Evolutionary conservation across 805 yeast genomes (phyloP).

Genomic region (Candida sonorensis): DNA sequence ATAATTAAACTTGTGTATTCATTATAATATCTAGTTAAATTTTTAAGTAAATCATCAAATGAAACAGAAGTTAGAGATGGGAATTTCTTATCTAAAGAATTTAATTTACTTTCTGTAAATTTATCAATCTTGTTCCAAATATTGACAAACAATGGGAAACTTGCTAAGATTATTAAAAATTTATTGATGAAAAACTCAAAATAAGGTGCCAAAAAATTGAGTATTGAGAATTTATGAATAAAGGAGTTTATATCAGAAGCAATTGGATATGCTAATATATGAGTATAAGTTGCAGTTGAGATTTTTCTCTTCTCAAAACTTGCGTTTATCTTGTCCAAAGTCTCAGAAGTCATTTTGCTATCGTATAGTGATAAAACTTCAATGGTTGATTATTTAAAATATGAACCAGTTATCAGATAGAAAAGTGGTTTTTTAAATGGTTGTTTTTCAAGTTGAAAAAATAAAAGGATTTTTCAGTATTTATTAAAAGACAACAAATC

Average conservation of each 20-base stretch:
- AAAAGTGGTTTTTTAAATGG: too few species aligned
- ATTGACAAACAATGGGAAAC: constrained; percentile 13
- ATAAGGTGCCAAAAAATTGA: constrained; percentile 13
- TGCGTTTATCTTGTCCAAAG: constrained; percentile 4
- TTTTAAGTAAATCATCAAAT: constrained; percentile 9
- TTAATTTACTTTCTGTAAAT: constrained; percentile 15
- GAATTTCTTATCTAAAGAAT: constrained; percentile 22
- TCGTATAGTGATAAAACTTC: too few species aligned
- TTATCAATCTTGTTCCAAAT: constrained; percentile 20
- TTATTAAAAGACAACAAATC: too few species aligned
- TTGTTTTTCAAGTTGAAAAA: too few species aligned
- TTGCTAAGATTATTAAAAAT: constrained; percentile 10
- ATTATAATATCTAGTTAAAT: constrained; percentile 6
- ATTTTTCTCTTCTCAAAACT: too few species aligned
- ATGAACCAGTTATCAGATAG: too few species aligned
- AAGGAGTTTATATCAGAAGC: constrained; percentile 18
- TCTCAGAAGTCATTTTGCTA: constrained; percentile 3
- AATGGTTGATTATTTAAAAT: too few species aligned
- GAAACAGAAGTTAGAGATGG: constrained; percentile 24
- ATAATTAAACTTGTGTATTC: constrained; percentile 6
- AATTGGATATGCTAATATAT: constrained; percentile 26
- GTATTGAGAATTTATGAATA: constrained; percentile 11
- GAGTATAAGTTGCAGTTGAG: constrained; percentile 14
- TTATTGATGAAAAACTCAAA: constrained; percentile 7
- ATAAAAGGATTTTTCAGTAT: too few species aligned